phyloP scores from a whole-genome alignment of 1,284 basidiomycete species.

The Boletellus deceptivus region DNA sequence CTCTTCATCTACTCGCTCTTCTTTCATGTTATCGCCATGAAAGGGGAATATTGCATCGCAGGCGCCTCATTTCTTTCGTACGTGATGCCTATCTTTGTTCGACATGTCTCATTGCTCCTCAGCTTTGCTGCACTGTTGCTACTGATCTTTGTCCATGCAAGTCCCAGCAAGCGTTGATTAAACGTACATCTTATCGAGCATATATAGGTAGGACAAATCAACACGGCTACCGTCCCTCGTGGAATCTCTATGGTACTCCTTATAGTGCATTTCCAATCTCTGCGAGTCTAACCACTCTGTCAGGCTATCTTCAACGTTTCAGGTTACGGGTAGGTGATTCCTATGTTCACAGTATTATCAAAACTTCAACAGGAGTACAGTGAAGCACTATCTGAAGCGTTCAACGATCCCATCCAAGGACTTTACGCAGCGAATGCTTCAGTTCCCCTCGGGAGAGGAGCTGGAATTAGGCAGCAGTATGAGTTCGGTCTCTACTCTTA shows the following conservation, averaged over 20 bases:
- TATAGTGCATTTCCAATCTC: background rate
- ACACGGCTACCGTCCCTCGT: conserved; percentile 66
- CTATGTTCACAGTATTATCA: conserved; percentile 5
- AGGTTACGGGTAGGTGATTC: conserved; percentile 55
- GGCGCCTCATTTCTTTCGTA: conserved; percentile 67
- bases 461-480: conserved; percentile 69
- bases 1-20: conserved; percentile 15
- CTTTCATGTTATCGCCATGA: conserved; percentile 44
- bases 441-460: conserved; percentile 52
- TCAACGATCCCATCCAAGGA: conserved; percentile 56
- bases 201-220: conserved; percentile 75
- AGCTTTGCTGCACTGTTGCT: conserved; percentile 66
- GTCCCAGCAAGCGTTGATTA: conserved; percentile 29
- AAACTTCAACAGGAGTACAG: conserved; percentile 36
- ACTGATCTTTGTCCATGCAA: conserved; percentile 77
- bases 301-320: conserved; percentile 71
- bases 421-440: conserved; percentile 70
- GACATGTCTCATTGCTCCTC: conserved; percentile 25
- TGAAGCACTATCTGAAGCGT: conserved; percentile 46
- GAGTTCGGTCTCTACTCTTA: conserved; percentile 76
- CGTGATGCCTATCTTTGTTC: conserved; percentile 29
- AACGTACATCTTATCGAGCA: conserved; percentile 32
- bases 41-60: conserved; percentile 70
- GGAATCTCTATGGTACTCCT: conserved; percentile 65
- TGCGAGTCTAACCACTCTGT: conserved; percentile 18